Conservation (phyloP, 176 grass and related monocot genomes). For the Phoenix roebelenii region DNA sequence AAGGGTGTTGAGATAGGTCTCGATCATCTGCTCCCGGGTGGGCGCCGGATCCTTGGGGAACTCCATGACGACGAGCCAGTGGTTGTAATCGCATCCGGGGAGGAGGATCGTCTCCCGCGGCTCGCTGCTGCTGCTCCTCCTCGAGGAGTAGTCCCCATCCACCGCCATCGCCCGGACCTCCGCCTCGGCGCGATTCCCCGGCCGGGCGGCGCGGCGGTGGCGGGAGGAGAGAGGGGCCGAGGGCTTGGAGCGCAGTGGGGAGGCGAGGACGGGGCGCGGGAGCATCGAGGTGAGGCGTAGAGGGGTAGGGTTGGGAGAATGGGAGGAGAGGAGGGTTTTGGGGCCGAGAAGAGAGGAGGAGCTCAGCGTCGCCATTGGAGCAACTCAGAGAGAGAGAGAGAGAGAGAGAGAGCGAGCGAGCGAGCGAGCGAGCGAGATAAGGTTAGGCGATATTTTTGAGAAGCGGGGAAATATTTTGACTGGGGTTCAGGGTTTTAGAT, state of each 20-base stretch:
- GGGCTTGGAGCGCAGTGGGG: background rate
- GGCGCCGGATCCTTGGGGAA: conserved; percentile 95
- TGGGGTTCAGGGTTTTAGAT: background rate
- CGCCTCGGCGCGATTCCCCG: conserved; percentile 9
- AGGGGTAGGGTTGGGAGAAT: background rate
- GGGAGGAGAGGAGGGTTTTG: conserved; percentile 15
- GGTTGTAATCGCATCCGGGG: conserved; percentile 96
- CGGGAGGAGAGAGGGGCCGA: conserved; percentile 12
- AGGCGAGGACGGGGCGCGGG: background rate
- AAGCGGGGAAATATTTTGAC: background rate
- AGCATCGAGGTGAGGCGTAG: background rate
- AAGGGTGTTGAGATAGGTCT: conserved; percentile 91
- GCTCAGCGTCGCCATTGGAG: conserved; percentile 46
- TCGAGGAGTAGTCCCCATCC: background rate
- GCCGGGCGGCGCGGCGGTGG: background rate
- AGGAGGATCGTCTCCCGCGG: conserved; percentile 84
- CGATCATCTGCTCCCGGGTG: conserved; percentile 96
- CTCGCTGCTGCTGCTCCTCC: conserved; percentile 19
- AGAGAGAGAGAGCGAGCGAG: background rate
- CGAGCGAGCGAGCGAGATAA: conserved; percentile 24
- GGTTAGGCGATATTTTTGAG: conserved; percentile 13
- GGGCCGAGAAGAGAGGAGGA: conserved; percentile 30
- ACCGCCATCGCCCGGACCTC: conserved; percentile 2
- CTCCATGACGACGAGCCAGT: conserved; percentile 98
- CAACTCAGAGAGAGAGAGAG: background rate